Conservation (phyloP, 1,284 basidiomycete species). For the Sporisorium sorghi region DNA sequence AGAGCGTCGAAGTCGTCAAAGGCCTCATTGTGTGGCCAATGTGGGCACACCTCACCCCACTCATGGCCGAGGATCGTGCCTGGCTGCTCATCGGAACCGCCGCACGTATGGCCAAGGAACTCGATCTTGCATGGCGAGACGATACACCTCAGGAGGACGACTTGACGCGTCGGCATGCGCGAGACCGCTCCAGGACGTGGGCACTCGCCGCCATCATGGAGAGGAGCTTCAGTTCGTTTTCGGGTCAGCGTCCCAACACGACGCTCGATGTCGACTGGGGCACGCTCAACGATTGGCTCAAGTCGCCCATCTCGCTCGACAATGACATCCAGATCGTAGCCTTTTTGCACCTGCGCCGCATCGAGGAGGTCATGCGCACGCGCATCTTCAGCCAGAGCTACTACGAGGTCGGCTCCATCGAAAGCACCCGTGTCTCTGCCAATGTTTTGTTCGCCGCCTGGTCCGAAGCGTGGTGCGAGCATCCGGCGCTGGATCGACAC, state of each 20-base stretch:
- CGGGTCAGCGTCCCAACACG: conserved; percentile 49
- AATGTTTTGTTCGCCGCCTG: conserved; percentile 47
- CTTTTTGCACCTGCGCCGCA: conserved; percentile 45
- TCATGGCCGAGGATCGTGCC: conserved; percentile 50
- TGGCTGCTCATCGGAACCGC: conserved; percentile 52
- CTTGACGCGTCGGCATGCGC: conserved; percentile 36
- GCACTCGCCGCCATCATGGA: conserved; percentile 53
- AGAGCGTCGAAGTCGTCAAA: conserved; percentile 51
- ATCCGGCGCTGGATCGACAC: conserved; percentile 39
- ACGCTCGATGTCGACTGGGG: conserved; percentile 50
- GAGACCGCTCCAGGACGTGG: conserved; percentile 50
- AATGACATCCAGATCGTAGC: conserved; percentile 45
- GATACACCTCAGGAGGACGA: conserved; percentile 40
- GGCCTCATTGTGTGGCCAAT: conserved; percentile 51
- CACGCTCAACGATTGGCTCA: conserved; percentile 49
- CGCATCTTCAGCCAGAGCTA: conserved; percentile 53
- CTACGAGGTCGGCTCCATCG: conserved; percentile 52
- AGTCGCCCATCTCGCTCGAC: conserved; percentile 44
- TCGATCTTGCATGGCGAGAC: conserved; percentile 46
- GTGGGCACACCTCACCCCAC: conserved; percentile 52
- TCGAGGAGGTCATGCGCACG: conserved; percentile 50
- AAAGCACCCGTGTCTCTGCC: conserved; percentile 50
- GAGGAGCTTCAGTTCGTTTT: conserved; percentile 50
- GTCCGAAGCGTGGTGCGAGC: conserved; percentile 51
- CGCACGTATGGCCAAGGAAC: conserved; percentile 50